Conservation (phyloP, 2,329 filamentous ascomycete genomes). For the Rhynchosporium agropyri region DNA sequence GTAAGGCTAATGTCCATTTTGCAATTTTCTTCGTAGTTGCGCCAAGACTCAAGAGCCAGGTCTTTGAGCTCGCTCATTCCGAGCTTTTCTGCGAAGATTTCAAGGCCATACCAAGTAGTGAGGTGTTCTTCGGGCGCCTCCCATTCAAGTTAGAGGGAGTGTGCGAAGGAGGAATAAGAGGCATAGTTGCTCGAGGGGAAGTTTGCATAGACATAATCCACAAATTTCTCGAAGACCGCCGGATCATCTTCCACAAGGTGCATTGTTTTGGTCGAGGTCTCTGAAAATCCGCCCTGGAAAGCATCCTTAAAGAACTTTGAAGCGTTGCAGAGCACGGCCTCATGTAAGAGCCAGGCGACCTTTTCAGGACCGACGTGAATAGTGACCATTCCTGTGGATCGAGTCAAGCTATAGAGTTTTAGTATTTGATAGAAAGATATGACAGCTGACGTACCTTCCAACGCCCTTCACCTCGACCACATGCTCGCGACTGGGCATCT, state of each 20-base stretch:
- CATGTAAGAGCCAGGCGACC: conserved; percentile 18
- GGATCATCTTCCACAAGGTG: conserved; percentile 24
- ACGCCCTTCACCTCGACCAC: background rate
- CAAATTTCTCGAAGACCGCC: conserved; percentile 14
- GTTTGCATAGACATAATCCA: conserved; percentile 7
- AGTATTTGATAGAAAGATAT: too few species aligned
- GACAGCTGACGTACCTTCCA: background rate
- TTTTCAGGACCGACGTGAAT: conserved; percentile 16
- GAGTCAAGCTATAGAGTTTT: background rate
- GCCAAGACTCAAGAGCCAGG: background rate
- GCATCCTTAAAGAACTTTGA: conserved; percentile 21
- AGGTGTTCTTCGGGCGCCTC: background rate
- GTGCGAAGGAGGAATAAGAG: too few species aligned
- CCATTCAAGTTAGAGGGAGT: background rate
- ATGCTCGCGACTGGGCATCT: conserved; percentile 1
- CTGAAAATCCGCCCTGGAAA: conserved; percentile 20
- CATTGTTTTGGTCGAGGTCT: conserved; percentile 16
- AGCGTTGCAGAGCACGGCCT: conserved; percentile 22
- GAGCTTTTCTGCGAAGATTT: conserved; percentile 2
- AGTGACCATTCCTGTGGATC: conserved; percentile 8
- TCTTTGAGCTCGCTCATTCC: background rate
- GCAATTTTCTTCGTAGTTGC: background rate
- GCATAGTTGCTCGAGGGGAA: background rate
- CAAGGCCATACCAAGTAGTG: background rate
- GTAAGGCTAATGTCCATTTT: background rate